Evolutionary conservation across 345 rosid species (phyloP).

Genomic region (Viola odorata): DNA sequence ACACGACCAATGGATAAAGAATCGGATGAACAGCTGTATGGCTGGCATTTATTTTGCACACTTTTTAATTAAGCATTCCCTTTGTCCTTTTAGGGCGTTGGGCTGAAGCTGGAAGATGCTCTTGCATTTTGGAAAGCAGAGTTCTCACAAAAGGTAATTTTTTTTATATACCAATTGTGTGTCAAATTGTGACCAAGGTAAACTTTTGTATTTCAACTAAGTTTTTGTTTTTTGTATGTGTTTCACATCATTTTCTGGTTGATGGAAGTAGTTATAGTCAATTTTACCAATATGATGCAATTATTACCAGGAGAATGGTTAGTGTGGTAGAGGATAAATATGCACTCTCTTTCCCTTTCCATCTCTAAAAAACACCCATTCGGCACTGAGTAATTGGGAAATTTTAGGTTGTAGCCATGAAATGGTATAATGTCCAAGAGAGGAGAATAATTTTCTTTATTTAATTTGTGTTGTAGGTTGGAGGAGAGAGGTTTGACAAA

Average conservation of each 20-base stretch:
- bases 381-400: no score
- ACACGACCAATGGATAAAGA: neutral
- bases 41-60: neutral
- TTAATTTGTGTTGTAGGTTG: conserved; percentile 45
- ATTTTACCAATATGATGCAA: no score
- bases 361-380: no score
- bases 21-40: conserved; percentile 1
- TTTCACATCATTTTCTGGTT: no score
- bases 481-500: conserved; percentile 84
- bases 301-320: no score
- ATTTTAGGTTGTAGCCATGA: no score
- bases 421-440: no score
- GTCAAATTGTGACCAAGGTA: no score
- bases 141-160: conserved; percentile 68
- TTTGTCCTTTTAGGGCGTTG: conserved; percentile 57
- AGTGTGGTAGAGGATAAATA: no score
- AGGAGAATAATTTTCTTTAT: neutral
- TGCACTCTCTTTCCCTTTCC: no score
- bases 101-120: conserved; percentile 89
- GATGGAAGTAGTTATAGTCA: no score
- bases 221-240: neutral
- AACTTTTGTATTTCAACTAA: no score
- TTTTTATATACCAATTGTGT: neutral
- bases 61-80: conserved; percentile 6
- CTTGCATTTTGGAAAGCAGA: conserved; percentile 93